Evolutionary conservation across 1,284 basidiomycete genomes (phyloP).

Genomic region (Boletus sp.): DNA sequence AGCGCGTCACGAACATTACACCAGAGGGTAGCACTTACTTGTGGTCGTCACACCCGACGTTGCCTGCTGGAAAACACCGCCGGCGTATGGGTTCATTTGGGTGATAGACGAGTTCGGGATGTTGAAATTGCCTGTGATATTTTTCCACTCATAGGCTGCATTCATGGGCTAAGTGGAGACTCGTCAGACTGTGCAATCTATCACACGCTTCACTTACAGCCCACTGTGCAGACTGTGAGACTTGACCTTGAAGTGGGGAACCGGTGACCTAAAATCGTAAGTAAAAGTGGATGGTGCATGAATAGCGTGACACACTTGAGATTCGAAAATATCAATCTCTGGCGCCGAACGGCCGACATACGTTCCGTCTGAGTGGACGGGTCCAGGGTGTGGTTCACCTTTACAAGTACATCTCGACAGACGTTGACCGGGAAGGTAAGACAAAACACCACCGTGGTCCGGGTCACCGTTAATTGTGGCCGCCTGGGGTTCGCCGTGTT

Average conservation of each 20-base stretch:
- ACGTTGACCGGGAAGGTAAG: constrained; percentile 58
- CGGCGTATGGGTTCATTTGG: constrained; percentile 41
- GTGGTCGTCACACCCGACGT: constrained; percentile 51
- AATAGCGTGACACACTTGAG: constrained; percentile 32
- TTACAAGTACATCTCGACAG: constrained; percentile 65
- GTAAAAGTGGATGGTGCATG: background rate
- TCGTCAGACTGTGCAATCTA: constrained; percentile 7
- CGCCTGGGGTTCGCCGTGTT: constrained; percentile 37
- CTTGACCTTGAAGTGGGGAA: constrained; percentile 33
- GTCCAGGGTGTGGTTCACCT: constrained; percentile 63
- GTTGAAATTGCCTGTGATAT: constrained; percentile 38
- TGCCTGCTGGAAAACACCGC: constrained; percentile 59
- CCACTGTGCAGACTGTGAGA: constrained; percentile 48
- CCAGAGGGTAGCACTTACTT: constrained; percentile 18
- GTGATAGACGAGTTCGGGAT: constrained; percentile 41
- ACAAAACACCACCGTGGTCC: constrained; percentile 36
- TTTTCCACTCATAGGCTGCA: constrained; percentile 35
- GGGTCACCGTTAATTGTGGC: constrained; percentile 40
- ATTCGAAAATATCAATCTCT: constrained; percentile 71
- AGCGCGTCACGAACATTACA: background rate
- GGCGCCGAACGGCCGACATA: constrained; percentile 65
- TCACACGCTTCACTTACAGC: constrained; percentile 36
- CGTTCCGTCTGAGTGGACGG: constrained; percentile 42
- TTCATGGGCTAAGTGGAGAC: constrained; percentile 28
- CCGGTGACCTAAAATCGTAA: constrained; percentile 34